Conservation (phyloP, 2,329 filamentous ascomycete species). For the Tolypocladium capitatum region DNA sequence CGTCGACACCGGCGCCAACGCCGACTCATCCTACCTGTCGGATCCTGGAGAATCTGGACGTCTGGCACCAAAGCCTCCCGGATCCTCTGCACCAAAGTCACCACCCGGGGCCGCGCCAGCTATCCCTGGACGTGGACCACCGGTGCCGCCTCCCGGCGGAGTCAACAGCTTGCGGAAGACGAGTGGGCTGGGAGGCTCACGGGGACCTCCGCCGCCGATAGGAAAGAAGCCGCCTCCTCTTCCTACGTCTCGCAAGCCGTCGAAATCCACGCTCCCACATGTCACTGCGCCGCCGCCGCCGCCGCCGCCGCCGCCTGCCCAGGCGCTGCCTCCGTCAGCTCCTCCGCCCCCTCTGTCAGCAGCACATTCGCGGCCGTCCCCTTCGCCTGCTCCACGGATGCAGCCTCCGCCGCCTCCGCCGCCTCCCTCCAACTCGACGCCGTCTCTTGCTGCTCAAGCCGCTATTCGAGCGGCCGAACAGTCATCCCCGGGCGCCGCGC, state of each 20-base stretch:
- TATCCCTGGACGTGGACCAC: slow-evolving; percentile 34
- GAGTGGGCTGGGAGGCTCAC: slow-evolving; percentile 21
- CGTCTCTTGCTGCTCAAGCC: slow-evolving; percentile 30
- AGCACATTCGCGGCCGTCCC: slow-evolving; percentile 18
- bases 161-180: slow-evolving; percentile 42
- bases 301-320: slow-evolving; percentile 23
- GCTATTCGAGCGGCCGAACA: slow-evolving; percentile 30
- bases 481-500: slow-evolving; percentile 21
- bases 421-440: slow-evolving; percentile 12
- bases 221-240: slow-evolving; percentile 62
- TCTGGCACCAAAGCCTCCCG: slow-evolving; percentile 32
- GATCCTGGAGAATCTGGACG: slow-evolving; percentile 45
- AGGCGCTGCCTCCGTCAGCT: slow-evolving; percentile 29
- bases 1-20: slow-evolving; percentile 49
- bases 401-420: slow-evolving; percentile 14
- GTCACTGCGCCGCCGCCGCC: slow-evolving; percentile 23
- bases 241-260: slow-evolving; percentile 47
- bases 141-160: slow-evolving; percentile 30
- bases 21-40: slow-evolving; percentile 61
- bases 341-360: slow-evolving; percentile 30
- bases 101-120: slow-evolving; percentile 46
- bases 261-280: slow-evolving; percentile 19
- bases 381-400: slow-evolving; percentile 26
- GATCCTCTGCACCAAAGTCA: slow-evolving; percentile 41
- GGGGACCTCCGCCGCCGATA: slow-evolving; percentile 57